A percentile compares a stretch with the other conserved stretches of the same genome.
Evolutionary conservation across 73 alveolate species (phyloP).

Genomic region (Paramecium sonneborni): DNA sequence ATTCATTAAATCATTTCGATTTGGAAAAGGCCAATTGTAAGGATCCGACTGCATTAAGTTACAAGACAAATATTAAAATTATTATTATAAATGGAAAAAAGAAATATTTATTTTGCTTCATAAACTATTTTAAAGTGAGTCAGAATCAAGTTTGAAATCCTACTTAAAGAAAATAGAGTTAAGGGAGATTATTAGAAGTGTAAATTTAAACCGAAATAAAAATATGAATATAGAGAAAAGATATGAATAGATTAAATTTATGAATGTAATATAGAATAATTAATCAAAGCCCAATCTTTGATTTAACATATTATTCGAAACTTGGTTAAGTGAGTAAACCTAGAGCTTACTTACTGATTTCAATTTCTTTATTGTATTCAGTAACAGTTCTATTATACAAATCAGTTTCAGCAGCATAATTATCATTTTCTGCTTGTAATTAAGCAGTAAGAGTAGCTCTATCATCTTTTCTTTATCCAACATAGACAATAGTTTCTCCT

Average conservation of each 20-base stretch:
- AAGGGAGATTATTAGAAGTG: not conserved
- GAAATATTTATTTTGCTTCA: too few species aligned
- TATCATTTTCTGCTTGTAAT: conserved; percentile 55
- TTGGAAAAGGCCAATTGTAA: conserved; percentile 80
- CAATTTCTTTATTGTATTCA: conserved; percentile 38
- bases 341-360: not conserved
- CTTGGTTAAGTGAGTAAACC: conserved; percentile 17
- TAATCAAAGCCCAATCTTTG: conserved; percentile 34
- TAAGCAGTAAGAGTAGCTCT: not conserved
- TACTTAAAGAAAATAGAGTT: too few species aligned
- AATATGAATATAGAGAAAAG: not conserved
- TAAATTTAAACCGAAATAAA: not conserved
- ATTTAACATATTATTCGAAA: conserved; percentile 47
- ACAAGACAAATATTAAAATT: not conserved
- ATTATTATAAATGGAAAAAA: too few species aligned
- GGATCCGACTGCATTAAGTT: conserved; percentile 67
- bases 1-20: conserved; percentile 72
- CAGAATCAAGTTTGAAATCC: too few species aligned
- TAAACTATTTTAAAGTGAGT: too few species aligned
- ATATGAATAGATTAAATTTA: not conserved
- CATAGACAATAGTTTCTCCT: not conserved
- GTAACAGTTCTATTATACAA: conserved; percentile 18
- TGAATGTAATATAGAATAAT: not conserved
- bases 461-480: conserved; percentile 34
- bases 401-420: conserved; percentile 52